Evolutionary conservation across 192 early-diverging fungal species (phyloP).

Genomic region (Coemansia sp.): DNA sequence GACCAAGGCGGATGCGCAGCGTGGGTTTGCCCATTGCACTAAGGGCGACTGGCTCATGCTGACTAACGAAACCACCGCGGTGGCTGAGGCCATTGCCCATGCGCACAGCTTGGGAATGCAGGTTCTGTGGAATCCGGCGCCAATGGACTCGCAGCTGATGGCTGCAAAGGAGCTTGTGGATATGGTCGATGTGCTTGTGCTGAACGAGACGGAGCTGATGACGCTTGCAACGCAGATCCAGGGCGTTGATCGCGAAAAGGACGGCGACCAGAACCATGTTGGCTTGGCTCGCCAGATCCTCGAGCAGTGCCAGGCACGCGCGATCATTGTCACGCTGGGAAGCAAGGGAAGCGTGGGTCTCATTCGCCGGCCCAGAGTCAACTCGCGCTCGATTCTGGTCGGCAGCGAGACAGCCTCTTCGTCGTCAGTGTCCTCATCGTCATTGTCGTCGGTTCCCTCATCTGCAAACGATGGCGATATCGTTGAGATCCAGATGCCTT

Average conservation of each 20-base stretch:
- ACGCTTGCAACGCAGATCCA: conserved; percentile 42
- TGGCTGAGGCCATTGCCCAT: conserved; percentile 62
- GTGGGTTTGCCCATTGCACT: conserved; percentile 59
- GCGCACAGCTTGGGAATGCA: conserved; percentile 63
- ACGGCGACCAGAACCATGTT: neutral
- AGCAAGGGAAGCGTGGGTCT: conserved; percentile 29
- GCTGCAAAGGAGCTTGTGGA: conserved; percentile 47
- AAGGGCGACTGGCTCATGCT: conserved; percentile 76
- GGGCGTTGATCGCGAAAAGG: neutral
- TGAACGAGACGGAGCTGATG: conserved; percentile 79
- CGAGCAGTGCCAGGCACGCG: conserved; percentile 8
- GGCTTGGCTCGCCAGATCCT: conserved; percentile 22
- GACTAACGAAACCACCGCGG: conserved; percentile 84
- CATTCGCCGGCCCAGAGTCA: conserved; percentile 22
- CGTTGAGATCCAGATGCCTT: conserved; percentile 17
- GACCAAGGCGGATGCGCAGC: conserved; percentile 46
- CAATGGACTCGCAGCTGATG: conserved; percentile 57
- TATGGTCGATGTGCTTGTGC: conserved; percentile 70
- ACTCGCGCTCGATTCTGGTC: conserved; percentile 26
- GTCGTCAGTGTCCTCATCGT: neutral
- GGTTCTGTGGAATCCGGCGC: conserved; percentile 85
- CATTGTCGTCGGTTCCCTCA: neutral
- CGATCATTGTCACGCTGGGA: conserved; percentile 38
- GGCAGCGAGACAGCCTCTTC: conserved; percentile 6
- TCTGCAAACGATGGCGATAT: conserved; percentile 11